phyloP scores from a whole-genome alignment of 2,329 filamentous ascomycete species.

The Calonectria henricotiae region DNA sequence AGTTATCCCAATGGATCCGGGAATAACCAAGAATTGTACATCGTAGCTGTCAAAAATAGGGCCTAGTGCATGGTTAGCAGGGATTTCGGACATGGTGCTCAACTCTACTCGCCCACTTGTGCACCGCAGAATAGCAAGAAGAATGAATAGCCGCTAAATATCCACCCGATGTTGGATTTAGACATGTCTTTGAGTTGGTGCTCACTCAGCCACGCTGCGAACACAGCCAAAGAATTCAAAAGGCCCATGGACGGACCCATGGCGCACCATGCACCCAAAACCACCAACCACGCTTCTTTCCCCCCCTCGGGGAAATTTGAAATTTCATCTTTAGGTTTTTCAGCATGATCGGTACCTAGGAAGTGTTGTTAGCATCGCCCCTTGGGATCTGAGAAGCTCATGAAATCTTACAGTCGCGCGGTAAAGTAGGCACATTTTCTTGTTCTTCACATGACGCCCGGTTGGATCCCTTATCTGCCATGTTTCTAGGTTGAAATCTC shows the following conservation, averaged over 20 bases:
- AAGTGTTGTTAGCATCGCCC: background rate
- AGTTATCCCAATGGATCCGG: conserved; percentile 72
- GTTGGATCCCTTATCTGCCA: background rate
- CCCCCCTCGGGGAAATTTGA: conserved; percentile 79
- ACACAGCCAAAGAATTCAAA: conserved; percentile 77
- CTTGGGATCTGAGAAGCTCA: too few species aligned
- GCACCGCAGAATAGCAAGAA: conserved; percentile 81
- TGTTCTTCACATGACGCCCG: background rate
- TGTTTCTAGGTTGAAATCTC: background rate
- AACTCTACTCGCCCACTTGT: conserved; percentile 67
- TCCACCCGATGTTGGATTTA: conserved; percentile 78
- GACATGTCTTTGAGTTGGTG: conserved; percentile 74
- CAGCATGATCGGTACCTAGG: background rate
- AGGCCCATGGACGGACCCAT: conserved; percentile 78
- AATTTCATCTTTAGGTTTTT: conserved; percentile 1
- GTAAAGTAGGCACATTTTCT: too few species aligned
- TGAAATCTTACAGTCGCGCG: background rate
- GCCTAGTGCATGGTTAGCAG: conserved; percentile 20
- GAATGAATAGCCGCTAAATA: conserved; percentile 81
- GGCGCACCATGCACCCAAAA: conserved; percentile 78
- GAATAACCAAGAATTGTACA: conserved; percentile 71
- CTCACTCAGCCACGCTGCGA: conserved; percentile 76
- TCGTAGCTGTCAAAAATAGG: conserved; percentile 81
- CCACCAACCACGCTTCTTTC: conserved; percentile 77
- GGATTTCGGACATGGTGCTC: background rate